phyloP scores from a whole-genome alignment of 2,329 filamentous ascomycete genomes.

The Neopestalotiopsis sp. region DNA sequence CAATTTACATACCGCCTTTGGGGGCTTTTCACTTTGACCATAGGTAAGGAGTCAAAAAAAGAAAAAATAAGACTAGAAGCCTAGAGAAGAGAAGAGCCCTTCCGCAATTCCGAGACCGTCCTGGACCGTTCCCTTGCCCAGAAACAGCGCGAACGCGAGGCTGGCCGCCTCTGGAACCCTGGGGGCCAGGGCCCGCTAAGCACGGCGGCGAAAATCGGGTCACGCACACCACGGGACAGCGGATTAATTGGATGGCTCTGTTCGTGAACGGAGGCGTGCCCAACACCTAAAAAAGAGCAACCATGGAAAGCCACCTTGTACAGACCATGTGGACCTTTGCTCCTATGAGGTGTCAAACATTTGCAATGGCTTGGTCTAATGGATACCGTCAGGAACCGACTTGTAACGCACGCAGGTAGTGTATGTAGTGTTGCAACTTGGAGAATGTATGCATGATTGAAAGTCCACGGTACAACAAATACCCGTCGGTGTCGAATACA shows the following conservation, averaged over 20 bases:
- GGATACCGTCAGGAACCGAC: neutral
- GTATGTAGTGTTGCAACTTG: neutral
- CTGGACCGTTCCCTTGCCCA: constrained; percentile 15
- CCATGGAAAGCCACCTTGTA: neutral
- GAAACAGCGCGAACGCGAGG: constrained; percentile 7
- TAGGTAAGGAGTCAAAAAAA: neutral
- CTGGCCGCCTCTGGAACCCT: constrained; percentile 9
- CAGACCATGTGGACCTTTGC: constrained; percentile 15
- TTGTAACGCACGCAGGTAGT: neutral
- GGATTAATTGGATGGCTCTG: neutral
- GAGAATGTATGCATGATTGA: neutral
- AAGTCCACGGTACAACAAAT: neutral
- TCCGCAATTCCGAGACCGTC: constrained; percentile 20
- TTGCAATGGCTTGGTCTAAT: constrained; percentile 12
- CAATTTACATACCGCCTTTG: neutral
- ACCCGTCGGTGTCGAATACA: neutral
- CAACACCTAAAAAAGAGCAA: neutral
- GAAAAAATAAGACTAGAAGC: neutral
- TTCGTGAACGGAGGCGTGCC: neutral
- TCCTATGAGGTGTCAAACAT: constrained; percentile 19
- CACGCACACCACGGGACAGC: constrained; percentile 9
- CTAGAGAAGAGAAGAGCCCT: neutral
- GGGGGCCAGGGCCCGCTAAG: neutral
- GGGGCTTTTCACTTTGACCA: neutral
- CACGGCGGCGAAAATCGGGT: constrained; percentile 19